A percentile compares a stretch with the other conserved stretches of the same genome.
Conservation (phyloP, 2,329 filamentous ascomycete species). For the Ambrosiella beaveri region DNA sequence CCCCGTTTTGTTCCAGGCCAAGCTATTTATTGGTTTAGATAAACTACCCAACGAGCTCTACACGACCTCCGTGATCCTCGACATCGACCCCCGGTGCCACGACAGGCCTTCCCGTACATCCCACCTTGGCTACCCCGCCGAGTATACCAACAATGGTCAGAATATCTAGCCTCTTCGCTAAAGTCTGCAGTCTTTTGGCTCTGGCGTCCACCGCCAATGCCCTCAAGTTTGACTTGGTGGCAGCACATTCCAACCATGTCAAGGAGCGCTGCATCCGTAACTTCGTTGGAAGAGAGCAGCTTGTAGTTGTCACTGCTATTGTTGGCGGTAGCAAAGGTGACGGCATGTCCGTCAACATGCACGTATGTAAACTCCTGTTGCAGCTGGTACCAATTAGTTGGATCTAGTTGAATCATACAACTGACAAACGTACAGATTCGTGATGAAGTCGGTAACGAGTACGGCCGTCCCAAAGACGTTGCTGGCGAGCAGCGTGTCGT, state of each 20-base stretch:
- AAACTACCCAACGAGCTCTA: too few relatives aligned
- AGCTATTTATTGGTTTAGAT: too few relatives aligned
- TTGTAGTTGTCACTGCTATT: slow-evolving; percentile 88
- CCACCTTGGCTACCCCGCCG: too few relatives aligned
- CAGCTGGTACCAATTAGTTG: neutral
- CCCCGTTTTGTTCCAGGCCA: too few relatives aligned
- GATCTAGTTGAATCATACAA: neutral
- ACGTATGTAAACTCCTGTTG: slow-evolving; percentile 38
- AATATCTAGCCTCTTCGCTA: slow-evolving; percentile 29
- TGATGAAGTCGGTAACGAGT: slow-evolving; percentile 91
- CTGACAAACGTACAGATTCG: slow-evolving; percentile 48
- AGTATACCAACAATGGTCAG: slow-evolving; percentile 6
- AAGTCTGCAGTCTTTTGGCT: slow-evolving; percentile 40
- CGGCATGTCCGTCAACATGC: slow-evolving; percentile 85
- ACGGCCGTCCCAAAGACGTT: slow-evolving; percentile 78
- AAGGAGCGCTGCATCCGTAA: slow-evolving; percentile 88
- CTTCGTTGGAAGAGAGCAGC: slow-evolving; percentile 78
- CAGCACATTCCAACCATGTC: slow-evolving; percentile 40
- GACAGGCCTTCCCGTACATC: too few relatives aligned
- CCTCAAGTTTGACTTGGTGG: slow-evolving; percentile 84
- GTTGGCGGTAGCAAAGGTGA: slow-evolving; percentile 75
- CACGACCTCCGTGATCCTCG: too few relatives aligned
- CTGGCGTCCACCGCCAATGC: slow-evolving; percentile 41
- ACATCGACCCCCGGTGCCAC: too few relatives aligned
- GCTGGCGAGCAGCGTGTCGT: slow-evolving; percentile 82